phyloP scores from a whole-genome alignment of 139 green algal species.

The Haematococcus sp. region DNA sequence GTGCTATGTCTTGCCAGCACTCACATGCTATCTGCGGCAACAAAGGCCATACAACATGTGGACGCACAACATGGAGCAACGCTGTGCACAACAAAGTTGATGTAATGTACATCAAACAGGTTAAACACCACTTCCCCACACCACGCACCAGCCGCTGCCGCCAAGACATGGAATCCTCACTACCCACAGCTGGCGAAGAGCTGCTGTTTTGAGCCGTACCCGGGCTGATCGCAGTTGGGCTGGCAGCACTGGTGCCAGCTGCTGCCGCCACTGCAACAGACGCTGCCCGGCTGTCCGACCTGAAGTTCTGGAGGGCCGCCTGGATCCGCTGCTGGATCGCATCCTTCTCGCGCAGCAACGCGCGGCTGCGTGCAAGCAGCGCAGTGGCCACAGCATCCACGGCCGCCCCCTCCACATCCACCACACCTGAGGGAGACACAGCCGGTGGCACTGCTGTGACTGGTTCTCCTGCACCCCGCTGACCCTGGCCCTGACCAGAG shows the following conservation, averaged over 20 bases:
- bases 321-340: conserved; percentile 34
- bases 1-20: too few relatives aligned
- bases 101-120: too few relatives aligned
- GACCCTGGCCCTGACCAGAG: too few relatives aligned
- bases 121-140: too few relatives aligned
- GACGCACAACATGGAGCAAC: too few relatives aligned
- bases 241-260: background rate
- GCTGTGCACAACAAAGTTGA: too few relatives aligned
- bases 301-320: conserved; percentile 12
- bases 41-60: too few relatives aligned
- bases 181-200: background rate
- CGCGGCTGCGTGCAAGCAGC: conserved; percentile 27
- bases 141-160: conserved; percentile 1
- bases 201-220: background rate
- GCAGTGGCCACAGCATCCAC: conserved; percentile 21
- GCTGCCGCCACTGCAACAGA: background rate
- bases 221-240: background rate
- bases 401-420: too few relatives aligned
- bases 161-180: conserved; percentile 1
- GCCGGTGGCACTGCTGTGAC: too few relatives aligned
- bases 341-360: conserved; percentile 26
- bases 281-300: background rate
- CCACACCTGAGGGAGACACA: too few relatives aligned
- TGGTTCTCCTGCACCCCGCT: too few relatives aligned
- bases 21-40: background rate